phyloP scores from a whole-genome alignment of 2,329 filamentous ascomycete species.

The Pseudogymnoascus sp. region DNA sequence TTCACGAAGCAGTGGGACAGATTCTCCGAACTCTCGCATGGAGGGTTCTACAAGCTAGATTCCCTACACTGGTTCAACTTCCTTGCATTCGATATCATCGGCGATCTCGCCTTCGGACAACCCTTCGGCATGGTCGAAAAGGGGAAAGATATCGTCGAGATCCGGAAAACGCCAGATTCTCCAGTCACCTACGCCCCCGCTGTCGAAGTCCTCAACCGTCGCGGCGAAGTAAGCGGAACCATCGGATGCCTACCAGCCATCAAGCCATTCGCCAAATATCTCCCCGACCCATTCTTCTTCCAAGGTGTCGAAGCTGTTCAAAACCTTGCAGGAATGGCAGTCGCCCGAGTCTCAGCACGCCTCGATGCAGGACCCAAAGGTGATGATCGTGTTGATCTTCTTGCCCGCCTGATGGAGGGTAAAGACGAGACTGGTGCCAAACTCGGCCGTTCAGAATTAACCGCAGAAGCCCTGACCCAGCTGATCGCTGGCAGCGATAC shows the following conservation, averaged over 20 bases:
- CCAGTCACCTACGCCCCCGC: conserved; percentile 65
- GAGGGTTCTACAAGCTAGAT: conserved; percentile 57
- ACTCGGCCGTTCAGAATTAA: conserved; percentile 71
- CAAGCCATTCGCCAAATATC: conserved; percentile 71
- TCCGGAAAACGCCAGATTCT: conserved; percentile 53
- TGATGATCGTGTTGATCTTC: conserved; percentile 66
- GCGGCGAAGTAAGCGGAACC: conserved; percentile 77
- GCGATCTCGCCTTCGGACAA: conserved; percentile 61
- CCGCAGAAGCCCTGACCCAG: conserved; percentile 82
- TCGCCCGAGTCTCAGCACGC: conserved; percentile 69
- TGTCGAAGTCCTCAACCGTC: conserved; percentile 80
- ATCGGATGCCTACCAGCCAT: conserved; percentile 67
- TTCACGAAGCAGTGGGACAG: conserved; percentile 69
- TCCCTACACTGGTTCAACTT: conserved; percentile 74
- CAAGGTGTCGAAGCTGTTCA: conserved; percentile 68
- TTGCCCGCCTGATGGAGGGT: conserved; percentile 78
- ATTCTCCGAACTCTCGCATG: conserved; percentile 39
- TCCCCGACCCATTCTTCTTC: conserved; percentile 77
- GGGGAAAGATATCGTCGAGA: conserved; percentile 70
- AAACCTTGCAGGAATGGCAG: conserved; percentile 79
- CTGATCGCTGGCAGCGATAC: conserved; percentile 76
- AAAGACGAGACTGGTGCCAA: conserved; percentile 71
- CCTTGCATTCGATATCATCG: conserved; percentile 48
- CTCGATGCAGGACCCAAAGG: conserved; percentile 61
- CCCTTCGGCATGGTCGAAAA: conserved; percentile 78